Conservation (phyloP, 345 rosid genomes). For the Eucalyptus grandis region DNA sequence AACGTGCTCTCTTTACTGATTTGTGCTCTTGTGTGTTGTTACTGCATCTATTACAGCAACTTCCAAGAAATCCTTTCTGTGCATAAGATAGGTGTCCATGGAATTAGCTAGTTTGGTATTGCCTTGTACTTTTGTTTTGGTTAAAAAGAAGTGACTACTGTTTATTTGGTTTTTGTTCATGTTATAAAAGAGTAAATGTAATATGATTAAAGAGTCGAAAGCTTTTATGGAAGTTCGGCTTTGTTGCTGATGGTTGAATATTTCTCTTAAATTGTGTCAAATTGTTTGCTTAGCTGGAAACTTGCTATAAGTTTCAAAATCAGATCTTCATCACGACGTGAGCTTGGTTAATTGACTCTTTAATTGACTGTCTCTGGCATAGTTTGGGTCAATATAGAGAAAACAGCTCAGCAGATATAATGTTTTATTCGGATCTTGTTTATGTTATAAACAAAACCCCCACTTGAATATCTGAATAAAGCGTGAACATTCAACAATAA, state of each 20-base stretch:
- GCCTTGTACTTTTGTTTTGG: not conserved
- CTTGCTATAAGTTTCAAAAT: not conserved
- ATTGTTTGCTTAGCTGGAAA: not conserved
- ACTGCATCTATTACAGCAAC: not conserved
- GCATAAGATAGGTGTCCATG: not conserved
- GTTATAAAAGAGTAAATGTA: not conserved
- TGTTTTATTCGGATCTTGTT: not conserved
- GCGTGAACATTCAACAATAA: not conserved
- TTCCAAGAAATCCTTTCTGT: not conserved
- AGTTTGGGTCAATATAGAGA: not conserved
- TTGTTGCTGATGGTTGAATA: not conserved
- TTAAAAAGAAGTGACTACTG: not conserved
- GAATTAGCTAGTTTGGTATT: not conserved
- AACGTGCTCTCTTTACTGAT: not conserved
- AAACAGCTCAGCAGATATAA: not conserved
- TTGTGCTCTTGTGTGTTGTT: not conserved
- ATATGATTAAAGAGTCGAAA: not conserved
- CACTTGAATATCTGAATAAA: not conserved
- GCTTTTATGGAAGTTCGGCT: not conserved
- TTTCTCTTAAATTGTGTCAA: not conserved
- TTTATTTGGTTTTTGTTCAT: not conserved
- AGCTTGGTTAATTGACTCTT: not conserved
- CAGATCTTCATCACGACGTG: not conserved
- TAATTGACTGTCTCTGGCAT: not conserved
- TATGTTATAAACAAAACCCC: not conserved